Evolutionary conservation across 352 stramenopile species (phyloP), one percentile per base, ranked within the genome.

Genomic region (Phytophthora hybrid): DNA sequence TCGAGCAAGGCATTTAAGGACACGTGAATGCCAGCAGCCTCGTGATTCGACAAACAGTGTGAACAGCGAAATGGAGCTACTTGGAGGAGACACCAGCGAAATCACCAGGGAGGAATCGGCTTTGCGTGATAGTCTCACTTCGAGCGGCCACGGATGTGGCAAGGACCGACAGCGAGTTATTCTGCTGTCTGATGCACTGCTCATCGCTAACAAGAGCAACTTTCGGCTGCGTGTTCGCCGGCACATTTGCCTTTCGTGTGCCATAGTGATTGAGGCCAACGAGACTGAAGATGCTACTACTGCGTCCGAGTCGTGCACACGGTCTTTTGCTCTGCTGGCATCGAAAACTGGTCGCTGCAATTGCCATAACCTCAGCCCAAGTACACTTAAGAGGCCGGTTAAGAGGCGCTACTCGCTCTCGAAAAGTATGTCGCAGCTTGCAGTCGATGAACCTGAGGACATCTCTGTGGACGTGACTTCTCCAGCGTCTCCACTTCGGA

Each of bases 161-260:
- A 74, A 71, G 23, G 84, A 90, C 44, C 77, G 71, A 18, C 53
- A 81, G 47, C 81, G 74, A 8, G 71, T 93, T 31, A 83, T 93
- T 16, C 44, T 93, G 59, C 72, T 93, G 6, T 93, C 86, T 13
- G 84, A 93, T 21, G 82, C 83, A 59, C 66, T 93, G 11, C 57
- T 93, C 52, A 89, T 93, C 65, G 81, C 81, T 46, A 90, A 88
- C 66, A 80, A 76, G 16, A 62, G 74, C 10, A 83, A 80, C 16
- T 77, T 81, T 11, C 77, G 77, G 49, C 76, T 92, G 29, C 87
- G 88, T 59, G 76, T 92, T 59, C 75, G 77, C n/a, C 80, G 75
- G 11, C 79, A 89, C 61, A 79, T 92, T 66, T 92, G 84, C 59
- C 73, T 92, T 47, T 89, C 82, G 5, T 92, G 84, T 34, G 82